Base-by-base conservation (phyloP, 2,329 filamentous ascomycete genomes). In the Diaporthe sp. region DNA sequence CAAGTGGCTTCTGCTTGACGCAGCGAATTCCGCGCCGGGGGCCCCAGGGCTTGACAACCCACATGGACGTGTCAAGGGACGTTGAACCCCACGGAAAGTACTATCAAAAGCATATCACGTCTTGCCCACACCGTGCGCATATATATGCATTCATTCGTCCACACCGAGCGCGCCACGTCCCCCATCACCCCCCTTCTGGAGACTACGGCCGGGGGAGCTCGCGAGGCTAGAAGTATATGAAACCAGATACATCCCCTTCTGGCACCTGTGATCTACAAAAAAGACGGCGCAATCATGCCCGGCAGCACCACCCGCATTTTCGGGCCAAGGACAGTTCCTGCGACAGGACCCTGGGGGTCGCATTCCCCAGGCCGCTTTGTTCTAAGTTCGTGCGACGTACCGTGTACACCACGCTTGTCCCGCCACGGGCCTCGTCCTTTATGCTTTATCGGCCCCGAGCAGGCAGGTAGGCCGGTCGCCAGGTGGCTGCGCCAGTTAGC, bases 241-340 rank as follows among this genome's bases (percentile, higher is more conserved):
- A 68, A 68, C 63, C 30, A 53, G 63, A 27, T 47, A 39, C 47
- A 68, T 68, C 63, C 44, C 63, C 22, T 68, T 68, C 63, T 68
- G 63, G 47, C 47, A 53, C 47, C 63, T 53, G 47, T n/a, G 63
- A 68, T 68, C 63, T 53, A 32, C 63, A 53, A 39, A 9, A 27
- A 53, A 53, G 47, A 37, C 47, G 63, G 63, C 47, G 47, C 63
- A 68, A 68, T 68, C 47, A 68, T 68, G 63, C 44, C 63, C 44
- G 25, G 15, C n/a, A 53, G 47, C 44, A 47, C 30, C 59, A 47
- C 59, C 59, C 39, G 59, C 39, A 44, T n/a, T 63, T 44, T 63
- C 17, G 30, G 63, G 42, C 44, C 44, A 51, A 39, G 61, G n/a
- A 37, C 47, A 39, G 32, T 50, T 53, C 32, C 47, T 68, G 63